A percentile compares a stretch with the other conserved stretches of the same genome.
These are phyloP conservation scores for Fomitiporia mediterranea DNA, from an alignment of 1,284 basidiomycete genomes.

Conservation along the genomic window DNA sequence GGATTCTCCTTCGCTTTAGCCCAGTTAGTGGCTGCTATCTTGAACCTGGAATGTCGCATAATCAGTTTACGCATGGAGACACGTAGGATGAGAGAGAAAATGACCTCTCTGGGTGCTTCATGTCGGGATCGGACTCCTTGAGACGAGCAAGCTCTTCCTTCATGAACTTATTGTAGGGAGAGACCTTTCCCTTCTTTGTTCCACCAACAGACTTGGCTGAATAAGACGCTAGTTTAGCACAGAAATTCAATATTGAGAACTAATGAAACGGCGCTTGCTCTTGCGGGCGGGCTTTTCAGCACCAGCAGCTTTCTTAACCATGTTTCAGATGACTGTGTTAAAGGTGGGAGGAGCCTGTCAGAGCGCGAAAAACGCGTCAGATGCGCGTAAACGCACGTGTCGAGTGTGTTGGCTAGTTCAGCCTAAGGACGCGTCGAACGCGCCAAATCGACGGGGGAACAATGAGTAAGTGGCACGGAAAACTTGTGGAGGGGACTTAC, in stretches of 20 bases:
- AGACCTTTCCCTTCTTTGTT: constrained; percentile 48
- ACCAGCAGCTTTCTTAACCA: constrained; percentile 28
- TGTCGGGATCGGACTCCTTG: constrained; percentile 64
- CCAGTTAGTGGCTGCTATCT: constrained; percentile 70
- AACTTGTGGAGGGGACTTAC: constrained; percentile 10
- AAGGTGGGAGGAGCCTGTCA: constrained; percentile 5
- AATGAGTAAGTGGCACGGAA: neutral
- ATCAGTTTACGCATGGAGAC: neutral
- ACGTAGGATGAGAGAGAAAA: constrained; percentile 22
- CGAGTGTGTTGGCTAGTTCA: constrained; percentile 9
- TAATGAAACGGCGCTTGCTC: constrained; percentile 19
- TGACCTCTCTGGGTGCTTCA: constrained; percentile 68
- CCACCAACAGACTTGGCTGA: constrained; percentile 36
- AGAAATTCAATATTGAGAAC: constrained; percentile 17
- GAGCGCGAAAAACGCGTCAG: constrained; percentile 19
- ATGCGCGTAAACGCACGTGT: constrained; percentile 17
- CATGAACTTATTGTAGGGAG: constrained; percentile 77
- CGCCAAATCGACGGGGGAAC: neutral
- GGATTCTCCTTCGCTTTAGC: constrained; percentile 68
- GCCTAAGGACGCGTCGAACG: constrained; percentile 6
- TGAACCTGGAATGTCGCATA: constrained; percentile 49
- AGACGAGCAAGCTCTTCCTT: constrained; percentile 63
- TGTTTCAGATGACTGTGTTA: constrained; percentile 18
- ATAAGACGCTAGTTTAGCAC: constrained; percentile 15
- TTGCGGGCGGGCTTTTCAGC: constrained; percentile 33